Conservation (phyloP, 495 filamentous ascomycete species). For the Penicillium simplicissimum region DNA sequence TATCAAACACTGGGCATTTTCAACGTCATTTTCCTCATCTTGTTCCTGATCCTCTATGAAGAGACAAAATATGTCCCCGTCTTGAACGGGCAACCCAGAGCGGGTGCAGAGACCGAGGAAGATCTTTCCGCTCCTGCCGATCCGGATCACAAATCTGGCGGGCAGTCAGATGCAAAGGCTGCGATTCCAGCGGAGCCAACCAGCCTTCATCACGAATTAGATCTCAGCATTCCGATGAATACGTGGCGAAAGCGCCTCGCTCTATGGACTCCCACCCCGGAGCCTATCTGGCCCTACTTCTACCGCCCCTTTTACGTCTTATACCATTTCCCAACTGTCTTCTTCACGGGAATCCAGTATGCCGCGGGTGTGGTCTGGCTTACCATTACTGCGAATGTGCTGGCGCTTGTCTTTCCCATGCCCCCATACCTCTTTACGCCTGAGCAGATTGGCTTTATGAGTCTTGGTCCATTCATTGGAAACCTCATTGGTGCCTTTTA, state of each 20-base stretch:
- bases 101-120: neutral
- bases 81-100: slow-evolving; percentile 17
- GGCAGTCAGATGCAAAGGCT: slow-evolving; percentile 9
- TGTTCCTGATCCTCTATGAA: slow-evolving; percentile 35
- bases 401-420: slow-evolving; percentile 35
- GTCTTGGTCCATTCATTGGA: slow-evolving; percentile 43
- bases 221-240: slow-evolving; percentile 27
- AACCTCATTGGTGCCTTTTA: slow-evolving; percentile 40
- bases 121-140: neutral
- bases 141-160: slow-evolving; percentile 1
- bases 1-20: slow-evolving; percentile 35
- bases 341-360: slow-evolving; percentile 42
- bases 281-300: slow-evolving; percentile 37
- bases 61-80: slow-evolving; percentile 37
- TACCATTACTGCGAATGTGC: slow-evolving; percentile 34
- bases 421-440: slow-evolving; percentile 47
- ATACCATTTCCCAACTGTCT: slow-evolving; percentile 40
- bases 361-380: slow-evolving; percentile 40
- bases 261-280: slow-evolving; percentile 28
- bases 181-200: slow-evolving; percentile 10
- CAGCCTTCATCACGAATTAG: slow-evolving; percentile 24
- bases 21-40: slow-evolving; percentile 28
- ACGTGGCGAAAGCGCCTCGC: slow-evolving; percentile 31
- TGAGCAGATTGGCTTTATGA: slow-evolving; percentile 42
- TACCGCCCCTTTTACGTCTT: slow-evolving; percentile 37